Percentiles rank a stretch among this genome's conserved stretches.
These are phyloP conservation scores for Heterococcus sp. DNA, from an alignment of 108 stramenopile genomes.

Conservation along the genomic window DNA sequence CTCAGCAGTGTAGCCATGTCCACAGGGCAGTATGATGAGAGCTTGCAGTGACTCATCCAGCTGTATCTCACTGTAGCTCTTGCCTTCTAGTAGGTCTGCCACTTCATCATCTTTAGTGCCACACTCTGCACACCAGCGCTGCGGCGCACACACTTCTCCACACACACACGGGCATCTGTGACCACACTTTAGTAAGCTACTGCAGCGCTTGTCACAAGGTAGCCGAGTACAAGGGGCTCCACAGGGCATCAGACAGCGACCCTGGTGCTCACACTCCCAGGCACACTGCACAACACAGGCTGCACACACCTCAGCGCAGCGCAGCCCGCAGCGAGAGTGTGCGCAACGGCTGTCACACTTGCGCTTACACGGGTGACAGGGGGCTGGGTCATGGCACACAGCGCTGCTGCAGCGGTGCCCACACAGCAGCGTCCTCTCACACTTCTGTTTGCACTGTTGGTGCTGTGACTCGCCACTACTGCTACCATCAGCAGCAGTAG, in stretches of 20 bases:
- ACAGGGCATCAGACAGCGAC: background rate
- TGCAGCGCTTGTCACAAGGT: background rate
- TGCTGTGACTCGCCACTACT: too few species aligned
- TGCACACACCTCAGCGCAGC: background rate
- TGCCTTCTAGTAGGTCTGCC: background rate
- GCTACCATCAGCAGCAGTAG: too few species aligned
- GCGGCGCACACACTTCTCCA: background rate
- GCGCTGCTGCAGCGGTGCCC: background rate
- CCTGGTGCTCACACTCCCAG: background rate
- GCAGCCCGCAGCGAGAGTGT: background rate
- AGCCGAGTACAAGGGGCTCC: background rate
- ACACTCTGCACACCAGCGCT: background rate
- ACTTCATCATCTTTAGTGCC: background rate
- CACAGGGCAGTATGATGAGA: background rate
- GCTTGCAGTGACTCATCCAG: background rate
- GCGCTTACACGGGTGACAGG: background rate
- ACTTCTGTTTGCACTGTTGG: too few species aligned
- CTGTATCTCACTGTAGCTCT: background rate
- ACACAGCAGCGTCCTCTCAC: background rate
- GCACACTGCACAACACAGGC: background rate
- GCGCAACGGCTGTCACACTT: background rate
- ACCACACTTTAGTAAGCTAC: background rate
- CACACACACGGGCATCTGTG: background rate
- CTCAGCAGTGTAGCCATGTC: background rate
- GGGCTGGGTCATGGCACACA: background rate